A percentile compares a stretch with the other conserved stretches of the same genome.
Evolutionary conservation across 345 rosid species (phyloP).

Genomic region (Stellera chamaejasme): DNA sequence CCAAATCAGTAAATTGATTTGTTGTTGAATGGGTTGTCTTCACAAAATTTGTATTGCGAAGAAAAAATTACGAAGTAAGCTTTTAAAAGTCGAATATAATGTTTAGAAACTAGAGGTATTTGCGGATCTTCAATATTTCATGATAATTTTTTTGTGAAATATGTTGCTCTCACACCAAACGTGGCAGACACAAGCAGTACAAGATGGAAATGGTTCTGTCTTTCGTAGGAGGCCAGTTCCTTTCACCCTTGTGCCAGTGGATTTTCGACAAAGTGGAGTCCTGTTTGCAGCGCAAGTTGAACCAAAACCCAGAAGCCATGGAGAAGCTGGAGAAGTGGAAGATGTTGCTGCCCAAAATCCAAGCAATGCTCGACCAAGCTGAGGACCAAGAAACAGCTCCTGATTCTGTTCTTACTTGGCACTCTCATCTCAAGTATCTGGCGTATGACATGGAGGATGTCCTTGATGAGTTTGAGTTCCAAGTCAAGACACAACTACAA

Average conservation of each 20-base stretch:
- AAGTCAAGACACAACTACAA: background rate
- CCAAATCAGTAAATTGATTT: too few species aligned
- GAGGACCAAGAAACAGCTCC: background rate
- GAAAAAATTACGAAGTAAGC: too few species aligned
- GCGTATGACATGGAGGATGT: background rate
- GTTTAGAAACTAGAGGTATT: too few species aligned
- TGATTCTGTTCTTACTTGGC: background rate
- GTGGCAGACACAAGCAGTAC: too few species aligned
- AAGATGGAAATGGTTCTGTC: background rate
- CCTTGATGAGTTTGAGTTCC: slow-evolving; percentile 8
- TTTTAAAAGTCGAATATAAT: too few species aligned
- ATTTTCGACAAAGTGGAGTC: background rate
- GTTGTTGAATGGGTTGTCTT: too few species aligned
- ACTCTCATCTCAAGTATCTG: background rate
- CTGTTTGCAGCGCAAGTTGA: background rate
- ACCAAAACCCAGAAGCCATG: background rate
- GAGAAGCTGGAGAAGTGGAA: background rate
- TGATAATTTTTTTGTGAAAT: too few species aligned
- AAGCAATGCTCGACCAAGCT: background rate
- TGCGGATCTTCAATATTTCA: too few species aligned
- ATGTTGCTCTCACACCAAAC: too few species aligned
- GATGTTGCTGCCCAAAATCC: background rate
- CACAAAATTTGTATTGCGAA: too few species aligned
- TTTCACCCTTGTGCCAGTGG: background rate
- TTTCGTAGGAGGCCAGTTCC: background rate